phyloP scores from a whole-genome alignment of 2,329 filamentous ascomycete species.

The Cladophialophora immunda region DNA sequence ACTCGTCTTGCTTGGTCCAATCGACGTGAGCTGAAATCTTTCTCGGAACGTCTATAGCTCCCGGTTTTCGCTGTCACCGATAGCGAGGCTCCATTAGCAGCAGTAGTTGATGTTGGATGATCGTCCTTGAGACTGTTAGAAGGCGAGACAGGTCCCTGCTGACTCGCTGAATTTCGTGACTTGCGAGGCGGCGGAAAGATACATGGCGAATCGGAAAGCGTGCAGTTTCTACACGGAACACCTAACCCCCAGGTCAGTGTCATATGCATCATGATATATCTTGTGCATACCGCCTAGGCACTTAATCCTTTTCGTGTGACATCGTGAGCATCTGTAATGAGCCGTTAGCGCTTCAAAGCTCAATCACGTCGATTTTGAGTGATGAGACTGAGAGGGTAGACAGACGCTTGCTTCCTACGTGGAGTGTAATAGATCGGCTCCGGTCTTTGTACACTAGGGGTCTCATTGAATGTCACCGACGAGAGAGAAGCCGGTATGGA shows the following conservation, averaged over 20 bases:
- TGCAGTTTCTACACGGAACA: slow-evolving; percentile 27
- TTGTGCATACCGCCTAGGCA: slow-evolving; percentile 24
- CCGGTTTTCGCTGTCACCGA: slow-evolving; percentile 1
- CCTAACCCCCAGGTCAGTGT: background rate
- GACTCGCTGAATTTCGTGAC: slow-evolving; percentile 13
- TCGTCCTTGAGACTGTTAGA: slow-evolving; percentile 4
- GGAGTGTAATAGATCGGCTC: slow-evolving; percentile 28
- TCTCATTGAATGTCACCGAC: background rate
- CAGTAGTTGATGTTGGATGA: background rate
- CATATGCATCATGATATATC: background rate
- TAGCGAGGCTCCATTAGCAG: background rate
- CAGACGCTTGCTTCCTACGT: slow-evolving; percentile 31
- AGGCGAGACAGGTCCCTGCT: slow-evolving; percentile 15
- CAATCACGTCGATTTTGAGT: background rate
- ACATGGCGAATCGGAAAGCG: slow-evolving; percentile 26
- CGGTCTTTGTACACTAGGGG: background rate
- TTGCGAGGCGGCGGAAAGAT: slow-evolving; percentile 25
- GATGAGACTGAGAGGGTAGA: background rate
- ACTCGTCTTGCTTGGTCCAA: slow-evolving; percentile 23
- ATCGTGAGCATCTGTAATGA: slow-evolving; percentile 24
- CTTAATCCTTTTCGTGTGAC: slow-evolving; percentile 33
- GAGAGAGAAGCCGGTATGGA: background rate
- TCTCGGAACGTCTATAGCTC: slow-evolving; percentile 29
- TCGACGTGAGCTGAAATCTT: slow-evolving; percentile 38
- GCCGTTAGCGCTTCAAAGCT: background rate